Percentiles rank a stretch among this genome's conserved stretches.
Evolutionary conservation across 148 eudicot genomes (phyloP).

Genomic region (Diospyros lotus): DNA sequence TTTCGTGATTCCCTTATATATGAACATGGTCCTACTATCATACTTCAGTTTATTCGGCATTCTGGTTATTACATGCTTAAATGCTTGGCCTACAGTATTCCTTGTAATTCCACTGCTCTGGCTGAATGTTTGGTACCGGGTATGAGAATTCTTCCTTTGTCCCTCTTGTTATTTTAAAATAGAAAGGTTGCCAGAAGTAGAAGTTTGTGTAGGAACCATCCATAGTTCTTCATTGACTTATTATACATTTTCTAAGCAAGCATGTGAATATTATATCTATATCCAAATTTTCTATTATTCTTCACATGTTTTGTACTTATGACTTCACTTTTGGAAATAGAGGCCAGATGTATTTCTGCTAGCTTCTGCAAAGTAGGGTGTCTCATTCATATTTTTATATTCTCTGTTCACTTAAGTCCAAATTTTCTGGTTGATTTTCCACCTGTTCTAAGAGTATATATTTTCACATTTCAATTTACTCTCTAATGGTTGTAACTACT

Average conservation of each 20-base stretch:
- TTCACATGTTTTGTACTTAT: too few relatives aligned
- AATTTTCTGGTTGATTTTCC: neutral
- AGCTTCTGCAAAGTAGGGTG: neutral
- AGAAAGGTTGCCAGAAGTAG: neutral
- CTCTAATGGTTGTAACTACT: too few relatives aligned
- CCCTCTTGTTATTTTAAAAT: neutral
- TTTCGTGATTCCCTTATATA: constrained; percentile 36
- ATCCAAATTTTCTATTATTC: too few relatives aligned
- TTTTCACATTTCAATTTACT: neutral
- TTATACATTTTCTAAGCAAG: neutral
- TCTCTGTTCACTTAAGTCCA: neutral
- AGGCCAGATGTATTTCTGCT: too few relatives aligned
- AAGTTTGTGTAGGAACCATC: neutral
- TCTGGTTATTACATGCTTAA: constrained; percentile 36
- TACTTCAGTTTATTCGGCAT: constrained; percentile 40
- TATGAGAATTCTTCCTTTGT: constrained; percentile 7
- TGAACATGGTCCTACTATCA: constrained; percentile 29
- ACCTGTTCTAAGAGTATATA: neutral
- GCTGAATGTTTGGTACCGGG: constrained; percentile 46
- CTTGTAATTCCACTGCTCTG: constrained; percentile 37
- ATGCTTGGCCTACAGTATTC: constrained; percentile 58
- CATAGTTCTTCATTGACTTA: neutral
- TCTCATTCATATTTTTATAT: neutral
- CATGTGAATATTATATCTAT: neutral
- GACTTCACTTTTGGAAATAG: too few relatives aligned